A percentile compares a stretch with the other conserved stretches of the same genome.
Conservation (phyloP, 1,139 yeast genomes). For the Geotrichum candidum region DNA sequence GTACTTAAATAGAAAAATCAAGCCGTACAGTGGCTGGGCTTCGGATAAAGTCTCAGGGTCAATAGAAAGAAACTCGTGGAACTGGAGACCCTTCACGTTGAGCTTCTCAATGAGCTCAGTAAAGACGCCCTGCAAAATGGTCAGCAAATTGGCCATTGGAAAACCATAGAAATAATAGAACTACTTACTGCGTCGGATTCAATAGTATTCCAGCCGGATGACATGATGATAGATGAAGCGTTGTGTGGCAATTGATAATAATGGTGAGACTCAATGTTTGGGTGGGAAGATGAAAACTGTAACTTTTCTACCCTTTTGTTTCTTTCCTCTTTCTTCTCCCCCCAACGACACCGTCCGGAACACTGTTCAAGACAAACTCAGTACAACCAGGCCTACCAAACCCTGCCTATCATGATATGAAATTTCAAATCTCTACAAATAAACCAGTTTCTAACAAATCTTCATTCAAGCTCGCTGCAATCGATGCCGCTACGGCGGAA, state of each 20-base stretch:
- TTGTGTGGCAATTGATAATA: neutral
- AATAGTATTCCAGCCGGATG: conserved; percentile 57
- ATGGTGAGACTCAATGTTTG: neutral
- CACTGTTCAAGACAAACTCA: neutral
- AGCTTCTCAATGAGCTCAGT: conserved; percentile 57
- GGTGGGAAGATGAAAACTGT: neutral
- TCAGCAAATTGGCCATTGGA: conserved; percentile 25
- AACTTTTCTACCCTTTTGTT: neutral
- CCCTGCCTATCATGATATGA: neutral
- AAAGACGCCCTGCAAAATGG: conserved; percentile 47
- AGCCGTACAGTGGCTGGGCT: conserved; percentile 48
- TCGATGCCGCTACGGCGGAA: neutral
- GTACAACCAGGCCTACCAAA: neutral
- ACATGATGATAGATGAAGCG: conserved; percentile 8
- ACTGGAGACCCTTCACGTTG: conserved; percentile 51
- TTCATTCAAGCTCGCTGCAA: neutral
- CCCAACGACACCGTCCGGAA: neutral
- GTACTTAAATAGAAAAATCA: conserved; percentile 60
- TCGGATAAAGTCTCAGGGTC: conserved; percentile 43
- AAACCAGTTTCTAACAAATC: neutral
- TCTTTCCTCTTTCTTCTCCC: neutral
- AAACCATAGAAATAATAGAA: neutral
- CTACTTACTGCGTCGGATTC: conserved; percentile 52
- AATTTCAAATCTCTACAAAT: neutral
- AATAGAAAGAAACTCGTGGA: conserved; percentile 54